Evolutionary conservation across 257 asterid species (phyloP).

Genomic region (Voacanga thouarsii): DNA sequence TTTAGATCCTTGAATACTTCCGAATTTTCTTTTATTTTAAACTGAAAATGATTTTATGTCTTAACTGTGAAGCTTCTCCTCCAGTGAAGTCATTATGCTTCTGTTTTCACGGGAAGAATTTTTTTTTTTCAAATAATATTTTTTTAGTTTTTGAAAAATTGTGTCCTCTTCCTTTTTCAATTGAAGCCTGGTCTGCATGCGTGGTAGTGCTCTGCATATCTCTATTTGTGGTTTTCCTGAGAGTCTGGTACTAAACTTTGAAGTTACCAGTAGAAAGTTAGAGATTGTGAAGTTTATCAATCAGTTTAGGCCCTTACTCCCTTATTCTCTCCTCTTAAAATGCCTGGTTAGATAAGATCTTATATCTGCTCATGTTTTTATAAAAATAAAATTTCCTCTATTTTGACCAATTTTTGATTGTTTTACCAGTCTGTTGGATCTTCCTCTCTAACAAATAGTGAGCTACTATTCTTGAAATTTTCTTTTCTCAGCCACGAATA

Average conservation of each 20-base stretch:
- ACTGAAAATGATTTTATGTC: background rate
- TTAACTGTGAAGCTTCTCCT: background rate
- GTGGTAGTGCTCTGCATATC: background rate
- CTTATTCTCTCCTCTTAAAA: background rate
- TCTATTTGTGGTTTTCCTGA: background rate
- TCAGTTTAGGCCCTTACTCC: no score
- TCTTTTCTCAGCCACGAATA: conserved; percentile 72
- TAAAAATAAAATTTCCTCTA: background rate
- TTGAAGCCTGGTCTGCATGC: background rate
- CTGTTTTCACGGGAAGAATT: background rate
- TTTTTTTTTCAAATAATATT: background rate
- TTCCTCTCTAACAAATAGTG: background rate
- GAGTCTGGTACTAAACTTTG: background rate
- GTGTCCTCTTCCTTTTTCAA: background rate
- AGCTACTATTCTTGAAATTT: background rate
- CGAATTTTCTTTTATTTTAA: background rate
- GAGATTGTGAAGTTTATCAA: background rate
- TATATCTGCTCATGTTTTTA: background rate
- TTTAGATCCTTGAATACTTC: background rate
- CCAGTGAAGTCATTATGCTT: background rate
- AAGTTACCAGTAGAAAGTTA: background rate
- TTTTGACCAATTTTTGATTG: background rate
- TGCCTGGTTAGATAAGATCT: background rate
- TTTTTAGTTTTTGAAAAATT: no score
- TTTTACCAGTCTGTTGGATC: background rate